These are phyloP conservation scores for Rubroboletus satanas DNA, from an alignment of 768 basidiomycete species.

Conservation along the genomic window DNA sequence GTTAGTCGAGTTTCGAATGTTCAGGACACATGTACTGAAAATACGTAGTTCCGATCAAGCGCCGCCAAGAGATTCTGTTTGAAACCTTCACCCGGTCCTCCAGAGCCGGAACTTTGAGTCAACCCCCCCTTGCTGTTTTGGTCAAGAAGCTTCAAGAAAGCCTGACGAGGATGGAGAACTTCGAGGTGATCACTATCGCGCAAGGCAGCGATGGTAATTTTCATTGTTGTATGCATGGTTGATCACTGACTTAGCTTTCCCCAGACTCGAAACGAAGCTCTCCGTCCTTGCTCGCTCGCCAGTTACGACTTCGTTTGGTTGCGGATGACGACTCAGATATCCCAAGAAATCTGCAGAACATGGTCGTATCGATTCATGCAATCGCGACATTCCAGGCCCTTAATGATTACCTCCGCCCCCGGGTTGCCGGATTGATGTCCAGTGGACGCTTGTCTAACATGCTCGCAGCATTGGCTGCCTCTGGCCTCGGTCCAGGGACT, in stretches of 20 bases:
- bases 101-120: conserved; percentile 41
- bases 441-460: conserved; percentile 74
- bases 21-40: conserved; percentile 4
- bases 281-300: conserved; percentile 86
- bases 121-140: conserved; percentile 67
- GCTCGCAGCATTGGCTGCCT: conserved; percentile 84
- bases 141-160: conserved; percentile 97
- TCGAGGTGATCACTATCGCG: conserved; percentile 88
- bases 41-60: conserved; percentile 52
- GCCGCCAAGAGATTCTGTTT: conserved; percentile 75
- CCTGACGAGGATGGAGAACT: conserved; percentile 90
- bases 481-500: conserved; percentile 58
- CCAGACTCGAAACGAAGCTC: conserved; percentile 88
- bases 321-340: conserved; percentile 87
- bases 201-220: conserved; percentile 71
- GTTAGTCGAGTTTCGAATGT: conserved; percentile 4
- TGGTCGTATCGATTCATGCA: conserved; percentile 96
- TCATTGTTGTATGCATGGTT: not conserved
- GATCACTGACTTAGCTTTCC: not conserved
- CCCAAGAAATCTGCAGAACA: conserved; percentile 80
- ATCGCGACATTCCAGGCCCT: conserved; percentile 98
- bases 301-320: conserved; percentile 84
- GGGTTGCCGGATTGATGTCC: conserved; percentile 69
- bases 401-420: conserved; percentile 91
- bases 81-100: conserved; percentile 67